These are phyloP conservation scores for Galerina marginata DNA, from an alignment of 768 basidiomycete genomes.

Conservation along the genomic window DNA sequence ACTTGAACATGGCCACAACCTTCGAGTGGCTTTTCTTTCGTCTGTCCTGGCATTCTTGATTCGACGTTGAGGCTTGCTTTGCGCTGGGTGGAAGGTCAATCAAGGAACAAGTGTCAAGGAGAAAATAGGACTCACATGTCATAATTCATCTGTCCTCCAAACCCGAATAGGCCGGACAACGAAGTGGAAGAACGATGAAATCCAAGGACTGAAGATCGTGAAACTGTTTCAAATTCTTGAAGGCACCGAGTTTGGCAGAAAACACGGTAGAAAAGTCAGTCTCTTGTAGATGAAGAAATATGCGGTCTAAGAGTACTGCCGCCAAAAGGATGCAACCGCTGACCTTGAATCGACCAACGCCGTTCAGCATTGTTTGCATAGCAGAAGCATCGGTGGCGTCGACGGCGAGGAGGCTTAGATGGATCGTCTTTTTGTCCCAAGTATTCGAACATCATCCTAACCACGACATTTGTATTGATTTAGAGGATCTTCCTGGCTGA, in stretches of 20 bases:
- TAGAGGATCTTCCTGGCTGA: conserved; percentile 32
- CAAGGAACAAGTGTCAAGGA: neutral
- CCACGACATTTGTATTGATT: conserved; percentile 27
- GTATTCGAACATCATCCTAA: conserved; percentile 31
- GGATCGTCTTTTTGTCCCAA: conserved; percentile 31
- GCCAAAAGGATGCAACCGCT: conserved; percentile 40
- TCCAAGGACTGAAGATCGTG: conserved; percentile 35
- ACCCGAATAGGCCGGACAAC: conserved; percentile 37
- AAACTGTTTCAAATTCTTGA: conserved; percentile 28
- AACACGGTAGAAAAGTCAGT: conserved; percentile 34
- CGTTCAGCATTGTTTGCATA: conserved; percentile 25
- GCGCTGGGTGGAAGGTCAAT: conserved; percentile 28
- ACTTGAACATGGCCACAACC: too few species aligned
- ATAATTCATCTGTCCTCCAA: conserved; percentile 44
- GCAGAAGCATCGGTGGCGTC: conserved; percentile 31
- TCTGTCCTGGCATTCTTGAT: conserved; percentile 37
- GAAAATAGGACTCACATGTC: conserved; percentile 28
- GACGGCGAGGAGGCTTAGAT: conserved; percentile 34
- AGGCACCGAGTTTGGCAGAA: conserved; percentile 33
- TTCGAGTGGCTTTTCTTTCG: conserved; percentile 37
- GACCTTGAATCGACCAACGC: conserved; percentile 23
- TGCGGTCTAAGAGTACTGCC: conserved; percentile 34
- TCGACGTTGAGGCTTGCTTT: conserved; percentile 29
- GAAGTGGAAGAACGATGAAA: conserved; percentile 42
- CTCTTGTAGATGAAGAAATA: conserved; percentile 34